Evolutionary conservation across 2,329 filamentous ascomycete genomes (phyloP), one percentile per base, ranked within the genome.

Genomic region (Aspergillus latus): DNA sequence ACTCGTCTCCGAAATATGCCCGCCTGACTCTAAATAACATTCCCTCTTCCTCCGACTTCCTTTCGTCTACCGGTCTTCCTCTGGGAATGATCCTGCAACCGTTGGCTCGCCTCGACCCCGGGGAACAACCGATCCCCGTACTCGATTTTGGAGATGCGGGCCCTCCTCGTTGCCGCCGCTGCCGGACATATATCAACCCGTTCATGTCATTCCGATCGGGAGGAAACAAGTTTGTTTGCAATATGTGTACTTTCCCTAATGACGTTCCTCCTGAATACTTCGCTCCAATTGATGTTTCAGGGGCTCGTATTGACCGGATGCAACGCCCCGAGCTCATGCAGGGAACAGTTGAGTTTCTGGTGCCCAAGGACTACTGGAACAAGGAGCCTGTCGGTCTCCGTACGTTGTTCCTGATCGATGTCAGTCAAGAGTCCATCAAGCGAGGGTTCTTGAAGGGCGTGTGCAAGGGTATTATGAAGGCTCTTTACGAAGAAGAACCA

Each of bases 291-390:
- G 93, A 90, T 66, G 90, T 90, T 4, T 87, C 90, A 55, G 94
- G 94, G 15, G 84, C 91, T 42, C 87, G 94, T 56, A 86, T 96
- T 49, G 94, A 99, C 74, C 85, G 94, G 48, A 84, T 92, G 69
- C 89, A 95, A 70, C 84, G 94, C 51, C 92, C 93, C 0, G 94
- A 99, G 76, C 80, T 99, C 66, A 90, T 88, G 66, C 84, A 90
- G 55, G 94, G 94, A 37, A 97, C 94, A 0, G 93, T 97, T 45
- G 94, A 99, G 71, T 99, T 96, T 70, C 82, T 94, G 58, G 95
- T 99, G 11, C 94, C 94, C 13, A 97, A 97, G 77, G 94, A 99
- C 76, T 99, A 99, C 76, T 99, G 92, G 90, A 93, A 91, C 26
- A 94, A 93, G 73, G 88, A 95, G 71, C 94, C 94, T 0, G 89